Evolutionary conservation across 169 alveolate species (phyloP).

Genomic region (Cyclospora cayetanensis): DNA sequence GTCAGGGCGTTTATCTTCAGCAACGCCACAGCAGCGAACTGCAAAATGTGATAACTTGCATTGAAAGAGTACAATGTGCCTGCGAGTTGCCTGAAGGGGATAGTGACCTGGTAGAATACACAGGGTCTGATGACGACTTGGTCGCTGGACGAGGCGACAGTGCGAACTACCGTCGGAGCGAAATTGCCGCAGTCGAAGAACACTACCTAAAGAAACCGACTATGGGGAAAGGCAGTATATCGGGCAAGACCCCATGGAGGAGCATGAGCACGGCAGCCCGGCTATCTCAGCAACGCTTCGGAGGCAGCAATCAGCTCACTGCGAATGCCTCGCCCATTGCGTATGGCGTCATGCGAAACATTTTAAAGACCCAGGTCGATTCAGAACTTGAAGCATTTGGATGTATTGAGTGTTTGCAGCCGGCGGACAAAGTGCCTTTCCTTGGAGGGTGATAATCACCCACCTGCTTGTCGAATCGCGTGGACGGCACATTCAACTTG

Average conservation of each 20-base stretch:
- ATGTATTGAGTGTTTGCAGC: conserved; percentile 65
- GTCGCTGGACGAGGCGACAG: background rate
- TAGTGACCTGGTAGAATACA: background rate
- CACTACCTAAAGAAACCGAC: conserved; percentile 26
- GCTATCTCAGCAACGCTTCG: conserved; percentile 57
- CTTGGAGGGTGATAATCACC: conserved; percentile 25
- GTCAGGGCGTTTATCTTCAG: too few relatives aligned
- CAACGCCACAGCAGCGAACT: too few relatives aligned
- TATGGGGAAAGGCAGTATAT: conserved; percentile 53
- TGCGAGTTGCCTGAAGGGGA: conserved; percentile 37
- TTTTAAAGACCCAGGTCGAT: conserved; percentile 17
- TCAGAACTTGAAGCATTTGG: conserved; percentile 63
- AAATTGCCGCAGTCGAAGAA: conserved; percentile 24
- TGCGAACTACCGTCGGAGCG: background rate
- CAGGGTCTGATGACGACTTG: conserved; percentile 21
- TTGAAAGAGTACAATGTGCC: conserved; percentile 11
- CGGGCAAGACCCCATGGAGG: conserved; percentile 50
- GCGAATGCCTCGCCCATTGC: conserved; percentile 59
- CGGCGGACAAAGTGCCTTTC: conserved; percentile 43
- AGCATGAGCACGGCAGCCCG: conserved; percentile 66
- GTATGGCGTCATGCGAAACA: conserved; percentile 49
- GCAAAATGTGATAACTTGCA: too few relatives aligned
- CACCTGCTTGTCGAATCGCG: too few relatives aligned
- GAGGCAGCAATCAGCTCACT: conserved; percentile 47
- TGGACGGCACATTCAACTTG: too few relatives aligned